Percentiles rank a stretch among this genome's conserved stretches.
Conservation (phyloP, 2,329 filamentous ascomycete genomes). For the Dryadomyces quercivorus region DNA sequence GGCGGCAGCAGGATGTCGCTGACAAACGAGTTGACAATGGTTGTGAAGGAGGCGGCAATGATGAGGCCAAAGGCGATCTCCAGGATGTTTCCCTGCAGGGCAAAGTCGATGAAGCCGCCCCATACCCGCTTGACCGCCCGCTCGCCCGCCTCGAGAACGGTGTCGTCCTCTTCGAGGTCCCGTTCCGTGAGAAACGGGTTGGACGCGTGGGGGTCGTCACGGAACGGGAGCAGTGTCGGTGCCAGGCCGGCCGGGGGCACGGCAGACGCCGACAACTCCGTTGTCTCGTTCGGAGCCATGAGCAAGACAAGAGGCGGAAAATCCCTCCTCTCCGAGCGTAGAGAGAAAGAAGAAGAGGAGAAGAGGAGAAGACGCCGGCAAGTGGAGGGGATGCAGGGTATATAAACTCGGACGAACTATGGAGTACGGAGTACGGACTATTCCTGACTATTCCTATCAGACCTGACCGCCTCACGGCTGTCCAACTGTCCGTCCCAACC, state of each 20-base stretch:
- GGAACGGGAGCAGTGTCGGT: slow-evolving; percentile 9
- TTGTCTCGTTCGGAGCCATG: not conserved
- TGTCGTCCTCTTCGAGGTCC: slow-evolving; percentile 21
- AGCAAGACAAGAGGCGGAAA: not conserved
- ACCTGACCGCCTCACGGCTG: no score
- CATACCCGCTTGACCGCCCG: slow-evolving; percentile 38
- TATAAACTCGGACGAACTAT: no score
- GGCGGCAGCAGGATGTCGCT: slow-evolving; percentile 58
- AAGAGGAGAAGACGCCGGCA: not conserved
- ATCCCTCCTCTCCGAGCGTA: not conserved
- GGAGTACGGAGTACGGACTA: no score
- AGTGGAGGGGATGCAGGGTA: not conserved
- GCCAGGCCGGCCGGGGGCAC: slow-evolving; percentile 1
- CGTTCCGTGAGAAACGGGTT: slow-evolving; percentile 24
- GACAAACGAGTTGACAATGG: slow-evolving; percentile 60
- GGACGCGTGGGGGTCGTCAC: slow-evolving; percentile 15
- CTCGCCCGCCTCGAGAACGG: slow-evolving; percentile 28
- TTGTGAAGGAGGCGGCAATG: slow-evolving; percentile 58
- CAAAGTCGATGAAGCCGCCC: slow-evolving; percentile 59
- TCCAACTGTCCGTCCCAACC: no score
- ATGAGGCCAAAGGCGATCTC: slow-evolving; percentile 67
- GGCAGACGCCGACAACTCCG: not conserved
- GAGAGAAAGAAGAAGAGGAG: not conserved
- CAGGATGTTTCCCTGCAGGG: slow-evolving; percentile 61
- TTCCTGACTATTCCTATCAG: no score